Conservation (phyloP, 163 green algal genomes). For the Scenedesmus sp. region DNA sequence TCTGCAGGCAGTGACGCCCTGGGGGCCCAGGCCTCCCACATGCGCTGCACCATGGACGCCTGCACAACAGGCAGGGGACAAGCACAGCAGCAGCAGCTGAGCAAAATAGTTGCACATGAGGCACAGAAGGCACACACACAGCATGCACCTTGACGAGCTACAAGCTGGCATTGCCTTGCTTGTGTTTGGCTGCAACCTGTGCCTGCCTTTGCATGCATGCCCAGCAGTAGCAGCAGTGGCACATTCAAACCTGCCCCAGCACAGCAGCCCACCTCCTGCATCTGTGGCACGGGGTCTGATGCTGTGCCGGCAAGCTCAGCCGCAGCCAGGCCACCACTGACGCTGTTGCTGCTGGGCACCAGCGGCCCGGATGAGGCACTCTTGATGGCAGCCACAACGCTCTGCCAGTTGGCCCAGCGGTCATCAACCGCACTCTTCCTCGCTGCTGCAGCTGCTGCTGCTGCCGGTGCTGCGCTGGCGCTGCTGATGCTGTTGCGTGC, state of each 20-base stretch:
- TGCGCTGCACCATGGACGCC: conserved; percentile 50
- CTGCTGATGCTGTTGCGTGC: background rate
- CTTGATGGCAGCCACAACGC: conserved; percentile 6
- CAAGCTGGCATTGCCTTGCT: too few relatives aligned
- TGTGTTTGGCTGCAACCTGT: too few relatives aligned
- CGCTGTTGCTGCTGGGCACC: background rate
- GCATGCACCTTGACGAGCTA: background rate
- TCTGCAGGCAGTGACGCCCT: background rate
- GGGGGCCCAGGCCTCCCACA: conserved; percentile 51
- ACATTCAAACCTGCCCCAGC: background rate
- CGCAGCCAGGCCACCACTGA: background rate
- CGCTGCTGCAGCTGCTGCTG: conserved; percentile 23
- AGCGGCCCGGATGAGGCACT: background rate
- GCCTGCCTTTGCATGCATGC: too few relatives aligned
- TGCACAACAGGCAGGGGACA: background rate
- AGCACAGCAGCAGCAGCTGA: background rate
- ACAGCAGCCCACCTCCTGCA: conserved; percentile 7
- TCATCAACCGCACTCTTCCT: background rate
- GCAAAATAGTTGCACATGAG: background rate
- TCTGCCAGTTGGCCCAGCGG: conserved; percentile 14
- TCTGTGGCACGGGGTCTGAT: conserved; percentile 7
- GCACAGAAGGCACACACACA: too few relatives aligned
- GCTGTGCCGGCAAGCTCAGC: background rate
- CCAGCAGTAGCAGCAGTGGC: too few relatives aligned
- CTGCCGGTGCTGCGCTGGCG: background rate